Evolutionary conservation across 345 rosid species (phyloP), one percentile per base, ranked within the genome.

Genomic region (Gossypium anomalum): DNA sequence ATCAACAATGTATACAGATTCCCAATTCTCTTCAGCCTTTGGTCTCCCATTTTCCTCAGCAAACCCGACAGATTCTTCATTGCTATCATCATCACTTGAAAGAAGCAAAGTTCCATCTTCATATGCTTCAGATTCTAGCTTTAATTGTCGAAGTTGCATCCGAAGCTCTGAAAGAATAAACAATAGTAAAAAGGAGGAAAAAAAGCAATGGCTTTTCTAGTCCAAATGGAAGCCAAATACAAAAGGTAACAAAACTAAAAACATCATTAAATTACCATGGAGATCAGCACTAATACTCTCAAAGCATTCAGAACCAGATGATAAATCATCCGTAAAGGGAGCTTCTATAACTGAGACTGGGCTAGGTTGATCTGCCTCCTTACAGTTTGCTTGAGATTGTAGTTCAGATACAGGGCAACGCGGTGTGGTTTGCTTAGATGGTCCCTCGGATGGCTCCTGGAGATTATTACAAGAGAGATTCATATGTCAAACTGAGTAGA

Each of bases 361-460:
- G 83, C 98, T 93, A 41, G 98, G 99, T 80, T 96, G 99, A 44
- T 93, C 95, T 47, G 84, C 86, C 79, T 93, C 99, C 86, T 90
- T 96, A 9, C 87, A 77, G 81, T 77, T 83, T 75, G 86, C 88
- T 48, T 80, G 77, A 82, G 95, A 80, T 75, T 85, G 85, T 25
- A 79, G 76, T 78, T 85, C 89, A 49, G 89, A 62, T 75, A 78
- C 79, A 71, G 89, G 71, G 45, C 80, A 83, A 67, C 75, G 89
- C 15, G 63, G 34, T 3, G 85, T 52, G 17, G 70, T 74, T 73
- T 82, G 80, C 58, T 79, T 83, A 60, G 85, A 83, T 61, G 77
- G 66, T 60, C 62, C 82, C 77, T 75, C 78, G 20, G 78, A 79
- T 76, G 80, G 80, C 76, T 83, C 91, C 99, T 95, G 89, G 13